A percentile compares a stretch with the other conserved stretches of the same genome.
Conservation (phyloP, 768 basidiomycete species). For the Scleroderma bovista region DNA sequence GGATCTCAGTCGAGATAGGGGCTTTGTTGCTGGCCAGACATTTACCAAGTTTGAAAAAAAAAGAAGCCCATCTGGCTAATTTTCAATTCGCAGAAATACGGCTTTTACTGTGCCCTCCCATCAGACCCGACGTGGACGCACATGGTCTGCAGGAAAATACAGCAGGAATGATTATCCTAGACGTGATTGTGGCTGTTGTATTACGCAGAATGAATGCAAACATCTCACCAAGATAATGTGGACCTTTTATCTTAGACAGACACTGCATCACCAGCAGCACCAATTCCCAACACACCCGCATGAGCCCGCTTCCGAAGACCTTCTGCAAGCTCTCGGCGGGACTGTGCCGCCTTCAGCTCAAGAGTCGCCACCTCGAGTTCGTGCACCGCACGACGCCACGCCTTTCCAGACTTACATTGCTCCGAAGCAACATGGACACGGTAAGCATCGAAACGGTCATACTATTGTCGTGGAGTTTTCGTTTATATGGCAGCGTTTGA, state of each 20-base stretch:
- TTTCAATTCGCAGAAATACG: constrained; percentile 39
- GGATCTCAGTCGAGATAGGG: too few relatives aligned
- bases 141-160: constrained; percentile 66
- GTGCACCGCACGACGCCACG: constrained; percentile 45
- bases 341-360: constrained; percentile 55
- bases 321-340: constrained; percentile 52
- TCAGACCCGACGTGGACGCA: constrained; percentile 60
- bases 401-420: constrained; percentile 34
- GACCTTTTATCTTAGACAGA: too few relatives aligned
- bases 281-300: constrained; percentile 57
- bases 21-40: too few relatives aligned
- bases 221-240: too few relatives aligned
- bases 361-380: constrained; percentile 57
- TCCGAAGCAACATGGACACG: constrained; percentile 37
- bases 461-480: constrained; percentile 12
- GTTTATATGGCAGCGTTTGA: too few relatives aligned
- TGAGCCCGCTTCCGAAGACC: constrained; percentile 57
- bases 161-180: constrained; percentile 30
- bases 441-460: constrained; percentile 33
- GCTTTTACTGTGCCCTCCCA: constrained; percentile 66
- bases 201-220: too few relatives aligned
- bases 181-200: not conserved
- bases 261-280: constrained; percentile 23
- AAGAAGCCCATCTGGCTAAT: too few relatives aligned
- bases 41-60: too few relatives aligned